Evolutionary conservation across 1,139 yeast genomes (phyloP).

Genomic region (Geotrichum restrictum): DNA sequence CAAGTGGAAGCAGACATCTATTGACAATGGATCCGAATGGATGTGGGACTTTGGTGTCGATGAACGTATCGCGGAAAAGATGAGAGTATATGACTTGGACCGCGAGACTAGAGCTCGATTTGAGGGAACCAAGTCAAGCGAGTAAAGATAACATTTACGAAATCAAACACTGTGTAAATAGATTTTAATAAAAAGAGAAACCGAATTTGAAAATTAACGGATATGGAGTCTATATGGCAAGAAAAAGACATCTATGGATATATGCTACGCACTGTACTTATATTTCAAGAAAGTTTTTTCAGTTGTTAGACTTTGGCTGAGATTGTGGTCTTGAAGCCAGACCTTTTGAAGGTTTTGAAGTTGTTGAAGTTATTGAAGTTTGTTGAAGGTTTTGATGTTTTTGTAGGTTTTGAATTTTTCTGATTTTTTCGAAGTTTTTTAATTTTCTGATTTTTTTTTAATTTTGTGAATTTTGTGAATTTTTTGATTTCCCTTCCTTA

Average conservation of each 20-base stretch:
- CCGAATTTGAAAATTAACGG: no score
- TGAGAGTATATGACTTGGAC: conserved; percentile 49
- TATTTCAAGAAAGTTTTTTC: not conserved
- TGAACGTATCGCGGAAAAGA: conserved; percentile 54
- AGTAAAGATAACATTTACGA: not conserved
- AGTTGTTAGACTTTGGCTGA: not conserved
- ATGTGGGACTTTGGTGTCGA: conserved; percentile 70
- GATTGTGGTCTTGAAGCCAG: not conserved
- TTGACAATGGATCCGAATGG: conserved; percentile 80
- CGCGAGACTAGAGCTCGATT: conserved; percentile 10
- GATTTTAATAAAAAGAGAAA: not conserved
- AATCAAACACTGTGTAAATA: not conserved
- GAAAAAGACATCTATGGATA: no score
- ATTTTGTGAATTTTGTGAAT: no score
- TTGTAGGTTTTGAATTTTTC: no score
- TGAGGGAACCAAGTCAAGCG: not conserved
- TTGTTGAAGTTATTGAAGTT: no score
- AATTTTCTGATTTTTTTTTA: no score
- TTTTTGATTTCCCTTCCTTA: no score
- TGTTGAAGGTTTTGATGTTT: no score
- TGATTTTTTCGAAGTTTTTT: no score
- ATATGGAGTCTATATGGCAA: no score
- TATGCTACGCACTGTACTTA: not conserved
- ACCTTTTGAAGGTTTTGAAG: no score
- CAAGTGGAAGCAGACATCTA: conserved; percentile 73